Evolutionary conservation across 1,284 basidiomycete species (phyloP).

Genomic region (Ceratobasidium sp.): DNA sequence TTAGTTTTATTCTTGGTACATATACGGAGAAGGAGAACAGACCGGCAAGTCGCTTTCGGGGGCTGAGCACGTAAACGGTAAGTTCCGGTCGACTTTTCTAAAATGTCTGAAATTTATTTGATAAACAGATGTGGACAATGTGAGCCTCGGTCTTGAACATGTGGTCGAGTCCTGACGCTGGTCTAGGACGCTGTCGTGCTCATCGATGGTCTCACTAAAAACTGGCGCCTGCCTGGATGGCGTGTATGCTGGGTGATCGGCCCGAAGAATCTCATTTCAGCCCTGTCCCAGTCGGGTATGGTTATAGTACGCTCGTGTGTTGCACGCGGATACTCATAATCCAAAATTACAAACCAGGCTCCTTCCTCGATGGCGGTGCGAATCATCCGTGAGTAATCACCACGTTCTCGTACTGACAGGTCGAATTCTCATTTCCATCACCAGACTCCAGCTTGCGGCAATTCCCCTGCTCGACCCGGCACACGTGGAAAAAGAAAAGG

Average conservation of each 20-base stretch:
- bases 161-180: background rate
- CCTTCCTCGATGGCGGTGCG: constrained; percentile 89
- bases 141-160: constrained; percentile 52
- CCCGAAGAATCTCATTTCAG: constrained; percentile 87
- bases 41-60: constrained; percentile 84
- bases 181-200: constrained; percentile 80
- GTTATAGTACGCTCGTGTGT: constrained; percentile 45
- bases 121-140: constrained; percentile 76
- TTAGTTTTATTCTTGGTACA: constrained; percentile 92
- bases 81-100: constrained; percentile 30
- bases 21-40: constrained; percentile 83
- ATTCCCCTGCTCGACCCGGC: constrained; percentile 81
- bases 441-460: constrained; percentile 85
- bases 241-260: constrained; percentile 97
- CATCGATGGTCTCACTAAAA: constrained; percentile 95
- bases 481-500: constrained; percentile 78
- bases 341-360: constrained; percentile 60
- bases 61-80: constrained; percentile 79
- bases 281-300: constrained; percentile 83
- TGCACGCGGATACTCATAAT: constrained; percentile 11
- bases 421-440: constrained; percentile 29
- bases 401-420: background rate
- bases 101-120: background rate
- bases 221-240: constrained; percentile 93
- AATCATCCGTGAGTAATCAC: constrained; percentile 78